phyloP scores from a whole-genome alignment of 129 eudicot species.

The Dittrichia graveolens region DNA sequence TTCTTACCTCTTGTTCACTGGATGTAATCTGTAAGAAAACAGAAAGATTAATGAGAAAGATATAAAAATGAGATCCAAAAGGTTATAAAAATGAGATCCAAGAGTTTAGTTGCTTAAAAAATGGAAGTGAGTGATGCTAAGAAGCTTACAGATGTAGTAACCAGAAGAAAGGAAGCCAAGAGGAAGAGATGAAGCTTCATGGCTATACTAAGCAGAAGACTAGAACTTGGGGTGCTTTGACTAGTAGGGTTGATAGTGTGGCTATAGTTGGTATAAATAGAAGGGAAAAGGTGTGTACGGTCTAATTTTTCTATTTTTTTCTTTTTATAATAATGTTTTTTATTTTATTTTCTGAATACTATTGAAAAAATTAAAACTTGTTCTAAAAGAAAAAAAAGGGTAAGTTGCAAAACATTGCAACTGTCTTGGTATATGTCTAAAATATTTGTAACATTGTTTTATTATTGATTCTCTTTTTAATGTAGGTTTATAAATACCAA shows the following conservation, averaged over 20 bases:
- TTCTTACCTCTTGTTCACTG: constrained; percentile 29
- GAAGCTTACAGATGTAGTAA: constrained; percentile 36
- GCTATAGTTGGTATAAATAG: constrained; percentile 35
- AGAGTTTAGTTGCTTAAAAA: not conserved
- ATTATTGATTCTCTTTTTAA: no score
- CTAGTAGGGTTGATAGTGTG: not conserved
- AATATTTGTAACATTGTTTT: no score
- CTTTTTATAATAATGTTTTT: no score
- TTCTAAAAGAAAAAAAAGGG: no score
- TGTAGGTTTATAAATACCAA: no score
- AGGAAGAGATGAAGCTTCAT: constrained; percentile 35
- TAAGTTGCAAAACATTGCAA: no score
- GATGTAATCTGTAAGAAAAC: constrained; percentile 20
- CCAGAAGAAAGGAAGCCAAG: constrained; percentile 32
- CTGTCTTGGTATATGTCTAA: no score
- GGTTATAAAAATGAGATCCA: not conserved
- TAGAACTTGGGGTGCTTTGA: constrained; percentile 16
- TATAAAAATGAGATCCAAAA: no score
- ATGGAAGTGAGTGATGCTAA: not conserved
- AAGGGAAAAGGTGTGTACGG: not conserved
- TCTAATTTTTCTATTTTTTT: no score
- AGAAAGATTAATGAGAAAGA: not conserved
- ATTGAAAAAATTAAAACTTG: no score
- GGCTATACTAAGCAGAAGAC: constrained; percentile 29
- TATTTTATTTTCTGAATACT: no score